Base-by-base conservation (phyloP, 257 asterid genomes). In the Hygrophila difformis region DNA sequence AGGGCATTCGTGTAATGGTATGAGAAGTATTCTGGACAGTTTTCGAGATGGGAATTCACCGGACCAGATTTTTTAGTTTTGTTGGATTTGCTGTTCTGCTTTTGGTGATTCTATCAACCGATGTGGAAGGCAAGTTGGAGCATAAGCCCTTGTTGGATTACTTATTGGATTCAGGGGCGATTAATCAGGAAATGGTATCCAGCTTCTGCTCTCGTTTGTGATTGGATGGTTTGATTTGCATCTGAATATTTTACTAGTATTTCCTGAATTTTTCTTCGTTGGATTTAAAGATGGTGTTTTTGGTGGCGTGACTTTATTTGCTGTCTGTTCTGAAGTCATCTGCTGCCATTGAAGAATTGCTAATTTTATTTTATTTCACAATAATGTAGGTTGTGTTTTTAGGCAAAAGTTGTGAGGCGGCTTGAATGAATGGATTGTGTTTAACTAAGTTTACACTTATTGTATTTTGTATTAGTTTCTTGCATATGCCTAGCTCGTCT, bases 151-250 rank as follows among this genome's bases (percentile, higher is more conserved):
- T 74, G 41, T 57, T 78, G 51, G 59, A 36, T 18, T 55, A 67
- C 65, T 61, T 74, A 38, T 39, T 71, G 28, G 61, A 66, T 39
- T 68, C 73, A 8, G 68, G 75, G 59, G 55, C 71, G 65, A 62
- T 66, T 14, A 74, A 76, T 47, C 70, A 60, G 53, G 77, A 74
- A 42, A 58, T 60, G 94, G 92, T 84, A 74, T 48, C 33, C 5
- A 23, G 39, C 34, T 69, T 39, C 52, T 56, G 5, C 41, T 47
- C n/a, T 56, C 29, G 9, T 61, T 35, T 45, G 29, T 13, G 37
- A 56, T 38, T 36, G 33, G 37, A 56, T 38, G 29, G 33, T 31
- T 56, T 36, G 36, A 18, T 20, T 23, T 35, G 24, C 38, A 42
- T 16, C 4, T 26, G 31, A 3, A 8, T 3, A 3, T 26, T 26